Percentiles rank a stretch among this genome's conserved stretches.
These are phyloP conservation scores for Conidiobolus incongruus DNA, from an alignment of 371 early-diverging fungal species.

Conservation along the genomic window DNA sequence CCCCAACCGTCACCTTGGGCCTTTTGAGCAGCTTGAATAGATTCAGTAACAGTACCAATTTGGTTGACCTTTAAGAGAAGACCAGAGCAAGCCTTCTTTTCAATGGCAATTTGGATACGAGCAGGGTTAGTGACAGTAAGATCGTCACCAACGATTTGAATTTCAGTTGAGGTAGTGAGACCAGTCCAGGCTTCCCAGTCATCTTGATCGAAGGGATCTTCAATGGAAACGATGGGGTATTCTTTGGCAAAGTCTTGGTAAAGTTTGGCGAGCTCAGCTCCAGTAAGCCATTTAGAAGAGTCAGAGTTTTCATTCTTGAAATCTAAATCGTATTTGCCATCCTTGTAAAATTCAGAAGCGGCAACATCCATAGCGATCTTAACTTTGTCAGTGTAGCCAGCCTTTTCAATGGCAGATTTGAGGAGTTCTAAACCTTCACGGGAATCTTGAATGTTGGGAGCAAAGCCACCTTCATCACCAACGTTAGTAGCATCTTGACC, in stretches of 20 bases:
- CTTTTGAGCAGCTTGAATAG: slow-evolving; percentile 64
- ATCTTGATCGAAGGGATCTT: slow-evolving; percentile 99
- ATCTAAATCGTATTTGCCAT: slow-evolving; percentile 90
- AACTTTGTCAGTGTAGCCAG: slow-evolving; percentile 86
- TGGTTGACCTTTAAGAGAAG: slow-evolving; percentile 98
- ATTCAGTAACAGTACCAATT: slow-evolving; percentile 94
- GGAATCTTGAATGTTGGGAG: slow-evolving; percentile 95
- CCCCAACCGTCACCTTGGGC: slow-evolving; percentile 78
- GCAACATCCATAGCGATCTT: slow-evolving; percentile 97
- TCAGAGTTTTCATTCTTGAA: slow-evolving; percentile 87
- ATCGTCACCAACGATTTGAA: slow-evolving; percentile 97
- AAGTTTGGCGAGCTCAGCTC: slow-evolving; percentile 58
- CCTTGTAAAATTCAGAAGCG: slow-evolving; percentile 89
- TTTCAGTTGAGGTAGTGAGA: slow-evolving; percentile 36
- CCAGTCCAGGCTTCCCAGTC: slow-evolving; percentile 87
- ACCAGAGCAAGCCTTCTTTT: slow-evolving; percentile 87
- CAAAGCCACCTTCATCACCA: slow-evolving; percentile 99
- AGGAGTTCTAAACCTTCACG: slow-evolving; percentile 91
- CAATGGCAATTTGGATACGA: slow-evolving; percentile 73
- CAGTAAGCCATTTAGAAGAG: slow-evolving; percentile 38
- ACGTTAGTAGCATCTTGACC: slow-evolving; percentile 96
- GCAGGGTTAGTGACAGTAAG: slow-evolving; percentile 95
- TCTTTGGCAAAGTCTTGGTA: slow-evolving; percentile 67
- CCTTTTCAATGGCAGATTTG: slow-evolving; percentile 64
- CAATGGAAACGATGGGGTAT: slow-evolving; percentile 92